Base-by-base conservation (phyloP, 179 eudicot genomes). In the Camellia oleifera region DNA sequence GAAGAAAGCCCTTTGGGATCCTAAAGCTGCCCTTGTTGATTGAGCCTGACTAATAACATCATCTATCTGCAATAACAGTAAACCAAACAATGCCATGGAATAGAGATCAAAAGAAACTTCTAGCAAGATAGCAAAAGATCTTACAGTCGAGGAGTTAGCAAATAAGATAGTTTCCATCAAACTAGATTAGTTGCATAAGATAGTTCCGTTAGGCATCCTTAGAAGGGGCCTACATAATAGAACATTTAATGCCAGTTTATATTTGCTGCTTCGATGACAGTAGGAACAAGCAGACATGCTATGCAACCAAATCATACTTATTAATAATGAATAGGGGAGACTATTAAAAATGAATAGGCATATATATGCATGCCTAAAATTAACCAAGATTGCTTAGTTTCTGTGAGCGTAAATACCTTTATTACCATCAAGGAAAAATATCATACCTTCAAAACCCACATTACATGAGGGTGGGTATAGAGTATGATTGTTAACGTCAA, bases 1-100 rank as follows among this genome's bases (percentile, higher is more conserved):
- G 83, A 95, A 94, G 86, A 94, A 75, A 72, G 93, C 87, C 81
- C 96, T 85, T 75, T 95, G 99, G 62, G 99, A 94, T 17, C 97
- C 97, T 83, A 95, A 81, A 20, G 88, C 97, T 4, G 91, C 86
- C 80, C 95, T 90, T 56, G 99, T 92, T 68, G 98, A 86, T 81
- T 92, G 98, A 81, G 98, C 99, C 85, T 95, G 99, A 84, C 83
- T 90, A 78, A 95, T 95, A 57, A 94, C 97, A 73, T 95, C 96
- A 79, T 94, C 99, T 81, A 95, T 94, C 99, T 95, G 89, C 80
- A 85, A 32, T 48, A 71, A 42, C 65, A 58, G 61, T 32, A 65
- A 45, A 45, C 46, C 20, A 52, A 40, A 40, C 48, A 17, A 65
- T 57, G 48, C 42, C 65, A 56, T 44, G 5, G 56, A 32, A n/a